Percentiles rank a stretch among this genome's conserved stretches.
Conservation (phyloP, 345 rosid species). For the Brassica juncea region DNA sequence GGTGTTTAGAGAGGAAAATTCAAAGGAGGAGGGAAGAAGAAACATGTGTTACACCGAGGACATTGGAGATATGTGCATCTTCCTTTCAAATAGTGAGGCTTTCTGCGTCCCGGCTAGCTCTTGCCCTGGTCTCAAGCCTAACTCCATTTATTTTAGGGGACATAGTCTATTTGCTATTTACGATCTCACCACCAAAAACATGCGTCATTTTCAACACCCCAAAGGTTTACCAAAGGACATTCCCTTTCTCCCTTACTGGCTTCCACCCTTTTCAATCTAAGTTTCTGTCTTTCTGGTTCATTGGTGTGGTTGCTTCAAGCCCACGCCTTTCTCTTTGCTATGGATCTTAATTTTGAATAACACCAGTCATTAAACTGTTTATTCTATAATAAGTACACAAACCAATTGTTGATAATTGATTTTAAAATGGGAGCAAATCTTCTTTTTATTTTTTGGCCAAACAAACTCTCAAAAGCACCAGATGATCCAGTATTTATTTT, state of each 20-base stretch:
- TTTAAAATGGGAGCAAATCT: background rate
- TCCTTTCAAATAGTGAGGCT: background rate
- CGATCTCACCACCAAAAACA: background rate
- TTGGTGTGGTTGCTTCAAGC: background rate
- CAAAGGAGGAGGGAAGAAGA: background rate
- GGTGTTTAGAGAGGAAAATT: background rate
- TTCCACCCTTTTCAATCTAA: slow-evolving; percentile 1
- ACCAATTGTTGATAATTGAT: too few relatives aligned
- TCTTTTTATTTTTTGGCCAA: background rate
- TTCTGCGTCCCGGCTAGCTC: slow-evolving; percentile 5
- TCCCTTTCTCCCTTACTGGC: background rate
- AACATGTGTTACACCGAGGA: background rate
- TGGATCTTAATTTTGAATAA: too few relatives aligned
- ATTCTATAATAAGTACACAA: too few relatives aligned
- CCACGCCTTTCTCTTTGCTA: too few relatives aligned
- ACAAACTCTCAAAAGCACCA: background rate
- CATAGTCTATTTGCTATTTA: background rate
- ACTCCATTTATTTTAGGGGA: background rate
- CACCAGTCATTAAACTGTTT: too few relatives aligned
- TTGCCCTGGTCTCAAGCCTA: background rate
- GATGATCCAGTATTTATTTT: background rate
- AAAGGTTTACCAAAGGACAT: background rate
- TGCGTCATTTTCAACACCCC: background rate
- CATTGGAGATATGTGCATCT: slow-evolving; percentile 8
- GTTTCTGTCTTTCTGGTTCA: background rate